Evolutionary conservation across 2,329 filamentous ascomycete species (phyloP), one percentile per base, ranked within the genome.

Genomic region (Alternaria alternata): DNA sequence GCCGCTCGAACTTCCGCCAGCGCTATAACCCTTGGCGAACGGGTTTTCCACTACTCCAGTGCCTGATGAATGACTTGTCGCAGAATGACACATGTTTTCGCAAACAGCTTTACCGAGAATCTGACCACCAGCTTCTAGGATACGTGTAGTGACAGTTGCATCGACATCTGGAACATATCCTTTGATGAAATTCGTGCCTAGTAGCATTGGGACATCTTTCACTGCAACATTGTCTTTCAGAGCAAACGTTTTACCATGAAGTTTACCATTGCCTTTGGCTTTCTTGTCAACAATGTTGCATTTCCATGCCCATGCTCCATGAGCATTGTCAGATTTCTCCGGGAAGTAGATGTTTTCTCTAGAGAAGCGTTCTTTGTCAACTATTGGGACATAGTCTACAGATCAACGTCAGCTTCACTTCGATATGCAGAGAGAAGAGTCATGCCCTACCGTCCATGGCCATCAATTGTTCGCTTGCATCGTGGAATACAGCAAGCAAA

Each of bases 1-100:
- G 1, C 84, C 84, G 3, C 80, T 82, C 0, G 81, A 84, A 47
- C 83, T 85, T 1, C 84, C 84, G 3, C 84, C 83, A 8, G 81
- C 75, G 1, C 79, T 83, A 63, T 85, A 85, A 0, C 83, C 83
- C 49, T 73, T 68, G 0, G 64, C 66, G 30, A 78, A 77, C 0
- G 84, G 83, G 44, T 84, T 85, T 11, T 85, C 76, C 6, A 86
- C 77, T 1, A 73, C 72, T 0, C 84, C 83, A 16, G 81, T 81
- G 1, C 69, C 70, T 2, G 71, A 67, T 4, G 75, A 73, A 44
- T 73, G 70, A 7, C 70, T 74, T 8, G 74, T 74, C 14, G 72
- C 69, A 14, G 65, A 69, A 54, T 75, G 68, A 49, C 74, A 77
- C 48, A 76, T 47, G 36, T 75, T 76, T 54, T 77, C 75, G 58